Percentiles rank a stretch among this genome's conserved stretches.
phyloP scores from a whole-genome alignment of 2,329 filamentous ascomycete genomes.

The Pyrenochaeta sp. region DNA sequence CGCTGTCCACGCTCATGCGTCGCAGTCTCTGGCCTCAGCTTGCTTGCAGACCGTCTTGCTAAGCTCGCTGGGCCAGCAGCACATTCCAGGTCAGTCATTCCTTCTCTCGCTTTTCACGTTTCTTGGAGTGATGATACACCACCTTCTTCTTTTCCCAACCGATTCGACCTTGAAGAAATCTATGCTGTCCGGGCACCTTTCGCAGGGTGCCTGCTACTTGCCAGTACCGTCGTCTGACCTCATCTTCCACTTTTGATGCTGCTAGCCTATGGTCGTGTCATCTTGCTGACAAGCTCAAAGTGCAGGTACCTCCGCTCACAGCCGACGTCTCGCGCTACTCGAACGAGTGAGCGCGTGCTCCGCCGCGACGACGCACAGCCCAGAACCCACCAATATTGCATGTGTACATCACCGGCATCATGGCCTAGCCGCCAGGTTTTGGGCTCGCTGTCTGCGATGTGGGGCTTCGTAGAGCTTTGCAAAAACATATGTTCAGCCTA shows the following conservation, averaged over 20 bases:
- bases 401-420: not conserved
- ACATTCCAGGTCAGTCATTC: slow-evolving; percentile 26
- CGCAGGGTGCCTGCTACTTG: slow-evolving; percentile 82
- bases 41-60: slow-evolving; percentile 1
- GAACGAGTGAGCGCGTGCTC: not conserved
- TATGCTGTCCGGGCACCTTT: slow-evolving; percentile 70
- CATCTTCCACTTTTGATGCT: slow-evolving; percentile 7
- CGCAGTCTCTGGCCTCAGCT: slow-evolving; percentile 11
- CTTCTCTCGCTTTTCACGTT: slow-evolving; percentile 18
- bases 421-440: slow-evolving; percentile 25
- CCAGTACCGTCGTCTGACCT: slow-evolving; percentile 86
- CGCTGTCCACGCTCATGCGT: slow-evolving; percentile 1
- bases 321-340: not conserved
- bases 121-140: slow-evolving; percentile 75
- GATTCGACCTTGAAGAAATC: slow-evolving; percentile 87
- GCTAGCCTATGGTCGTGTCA: slow-evolving; percentile 6
- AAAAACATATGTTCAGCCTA: not conserved
- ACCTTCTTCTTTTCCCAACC: slow-evolving; percentile 86
- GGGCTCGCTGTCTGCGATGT: not conserved
- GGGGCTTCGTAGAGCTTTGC: not conserved
- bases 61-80: not conserved
- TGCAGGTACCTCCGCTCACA: slow-evolving; percentile 3
- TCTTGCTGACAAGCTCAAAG: slow-evolving; percentile 20
- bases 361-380: not conserved
- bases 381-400: not conserved